Percentiles rank a stretch among this genome's conserved stretches.
These are phyloP conservation scores for Pestalotiopsis sp. DNA, from an alignment of 2,329 filamentous ascomycete genomes.

Conservation along the genomic window DNA sequence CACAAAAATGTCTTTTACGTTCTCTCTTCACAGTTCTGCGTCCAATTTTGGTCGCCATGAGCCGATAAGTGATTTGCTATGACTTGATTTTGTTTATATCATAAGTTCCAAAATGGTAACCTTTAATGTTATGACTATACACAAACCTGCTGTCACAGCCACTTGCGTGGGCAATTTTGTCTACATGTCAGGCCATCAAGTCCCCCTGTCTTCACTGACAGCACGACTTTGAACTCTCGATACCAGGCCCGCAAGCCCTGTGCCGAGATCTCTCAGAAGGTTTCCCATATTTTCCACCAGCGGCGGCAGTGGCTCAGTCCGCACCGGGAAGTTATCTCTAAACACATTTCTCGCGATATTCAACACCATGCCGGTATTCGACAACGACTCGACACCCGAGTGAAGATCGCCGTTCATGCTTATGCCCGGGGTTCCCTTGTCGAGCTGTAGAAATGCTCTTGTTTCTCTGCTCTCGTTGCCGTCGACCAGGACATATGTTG, in stretches of 20 bases:
- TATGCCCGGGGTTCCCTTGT: slow-evolving; percentile 24
- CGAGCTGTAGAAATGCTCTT: slow-evolving; percentile 26
- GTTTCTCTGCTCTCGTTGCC: slow-evolving; percentile 27
- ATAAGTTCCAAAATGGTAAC: too few species aligned
- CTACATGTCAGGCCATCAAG: neutral
- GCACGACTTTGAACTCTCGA: slow-evolving; percentile 19
- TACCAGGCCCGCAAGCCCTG: slow-evolving; percentile 17
- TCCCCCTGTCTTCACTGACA: slow-evolving; percentile 19
- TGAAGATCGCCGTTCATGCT: slow-evolving; percentile 10
- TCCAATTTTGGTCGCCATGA: too few species aligned
- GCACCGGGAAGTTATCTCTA: slow-evolving; percentile 28
- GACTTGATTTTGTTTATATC: too few species aligned
- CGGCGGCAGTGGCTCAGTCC: slow-evolving; percentile 30
- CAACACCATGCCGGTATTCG: slow-evolving; percentile 24
- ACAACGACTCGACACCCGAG: slow-evolving; percentile 21
- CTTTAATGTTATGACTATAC: too few species aligned
- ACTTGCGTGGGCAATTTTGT: neutral
- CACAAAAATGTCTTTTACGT: too few species aligned
- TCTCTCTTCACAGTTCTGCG: too few species aligned
- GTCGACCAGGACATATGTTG: slow-evolving; percentile 24
- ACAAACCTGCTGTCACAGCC: too few species aligned
- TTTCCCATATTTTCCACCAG: slow-evolving; percentile 30
- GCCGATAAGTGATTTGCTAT: too few species aligned
- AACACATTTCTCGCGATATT: slow-evolving; percentile 24
- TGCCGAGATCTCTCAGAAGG: slow-evolving; percentile 26